These are phyloP conservation scores for Clarireedia hainanense DNA, from an alignment of 2,329 filamentous ascomycete genomes.

Conservation along the genomic window DNA sequence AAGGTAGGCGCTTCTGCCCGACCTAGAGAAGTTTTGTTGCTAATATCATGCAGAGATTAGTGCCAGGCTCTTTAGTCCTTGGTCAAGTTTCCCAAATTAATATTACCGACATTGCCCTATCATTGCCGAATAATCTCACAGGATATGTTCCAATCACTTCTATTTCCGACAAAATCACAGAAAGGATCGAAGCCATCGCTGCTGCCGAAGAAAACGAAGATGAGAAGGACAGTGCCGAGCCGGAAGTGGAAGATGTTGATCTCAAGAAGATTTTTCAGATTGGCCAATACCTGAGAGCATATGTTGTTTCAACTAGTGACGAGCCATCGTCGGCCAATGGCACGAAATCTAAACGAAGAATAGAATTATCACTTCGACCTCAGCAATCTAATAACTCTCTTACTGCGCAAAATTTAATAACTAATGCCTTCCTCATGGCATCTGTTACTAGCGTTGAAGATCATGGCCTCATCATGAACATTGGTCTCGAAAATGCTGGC, in stretches of 20 bases:
- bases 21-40: slow-evolving; percentile 7
- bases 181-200: slow-evolving; percentile 62
- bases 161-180: slow-evolving; percentile 73
- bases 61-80: slow-evolving; percentile 78
- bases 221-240: slow-evolving; percentile 42
- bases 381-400: slow-evolving; percentile 70
- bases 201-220: slow-evolving; percentile 52
- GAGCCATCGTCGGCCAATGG: slow-evolving; percentile 40
- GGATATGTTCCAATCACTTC: slow-evolving; percentile 88
- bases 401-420: slow-evolving; percentile 61
- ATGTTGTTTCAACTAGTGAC: slow-evolving; percentile 70
- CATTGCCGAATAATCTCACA: slow-evolving; percentile 85
- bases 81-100: slow-evolving; percentile 81
- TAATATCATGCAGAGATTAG: slow-evolving; percentile 57
- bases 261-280: slow-evolving; percentile 67
- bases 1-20: slow-evolving; percentile 50
- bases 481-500: slow-evolving; percentile 62
- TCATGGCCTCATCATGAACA: slow-evolving; percentile 87
- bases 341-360: slow-evolving; percentile 60
- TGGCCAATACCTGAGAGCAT: slow-evolving; percentile 83
- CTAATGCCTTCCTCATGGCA: slow-evolving; percentile 75
- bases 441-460: slow-evolving; percentile 90
- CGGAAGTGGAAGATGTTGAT: slow-evolving; percentile 55
- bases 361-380: slow-evolving; percentile 82
- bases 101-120: slow-evolving; percentile 67